Evolutionary conservation across 768 basidiomycete genomes (phyloP), one percentile per base, ranked within the genome.

Genomic region (Xerocomus brunneocitrinus): DNA sequence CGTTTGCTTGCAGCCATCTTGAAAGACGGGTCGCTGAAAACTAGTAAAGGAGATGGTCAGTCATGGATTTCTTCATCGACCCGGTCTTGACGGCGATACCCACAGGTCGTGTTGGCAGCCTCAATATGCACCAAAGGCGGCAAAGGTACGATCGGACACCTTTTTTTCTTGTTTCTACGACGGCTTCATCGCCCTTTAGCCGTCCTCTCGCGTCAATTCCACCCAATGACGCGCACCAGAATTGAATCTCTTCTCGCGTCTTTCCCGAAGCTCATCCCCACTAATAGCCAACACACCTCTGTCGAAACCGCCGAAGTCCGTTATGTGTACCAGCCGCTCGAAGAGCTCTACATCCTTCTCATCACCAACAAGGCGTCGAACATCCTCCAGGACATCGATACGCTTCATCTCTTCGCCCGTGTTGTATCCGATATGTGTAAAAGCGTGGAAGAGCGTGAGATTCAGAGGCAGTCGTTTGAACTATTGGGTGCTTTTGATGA

Each of bases 311-410:
- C 89, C 36, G 93, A 99, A 71, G 94, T 95, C 47, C 89, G 94
- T 62, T 98, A 93, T 67, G 94, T 98, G 57, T 98, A 95, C 71
- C 94, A 97, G 65, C 93, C 94, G 0, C 81, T 98, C 43, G 94
- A 97, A 70, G 93, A 98, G 68, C 83, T 98, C 25, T 98, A 98
- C 73, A 95, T 98, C 55, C 79, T 98, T 60, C 80, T 98, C 58
- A 95, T 98, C 73, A 98, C 95, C 50, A 98, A 98, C 75, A 98
- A 97, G 71, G 91, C 92, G 8, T 93, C 91, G n/a, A 99, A 99
- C 66, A 98, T 98, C 63, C 76, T 99, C 36, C 97, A 97, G 75
- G 97, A 98, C 70, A 95, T 98, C 58, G 90, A 97, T 54, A 99
- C 95, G 0, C 79, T 99, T 0, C 91, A 95, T 61, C 87, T 99